phyloP scores from a whole-genome alignment of 1,284 basidiomycete species.

The Chalciporus sp. region DNA sequence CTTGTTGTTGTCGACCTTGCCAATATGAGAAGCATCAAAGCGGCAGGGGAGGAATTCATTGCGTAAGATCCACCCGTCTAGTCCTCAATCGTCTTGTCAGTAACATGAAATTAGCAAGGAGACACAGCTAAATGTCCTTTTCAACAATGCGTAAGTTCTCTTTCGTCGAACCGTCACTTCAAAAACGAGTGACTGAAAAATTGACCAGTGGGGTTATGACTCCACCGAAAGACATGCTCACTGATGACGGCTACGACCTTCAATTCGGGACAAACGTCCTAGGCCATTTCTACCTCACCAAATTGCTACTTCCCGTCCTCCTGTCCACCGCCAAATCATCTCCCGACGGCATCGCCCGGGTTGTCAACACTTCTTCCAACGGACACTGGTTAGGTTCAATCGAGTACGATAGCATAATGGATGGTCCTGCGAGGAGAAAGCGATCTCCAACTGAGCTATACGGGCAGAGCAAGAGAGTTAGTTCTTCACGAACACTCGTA shows the following conservation, averaged over 20 bases:
- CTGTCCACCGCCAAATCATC: constrained; percentile 23
- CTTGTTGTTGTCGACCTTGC: constrained; percentile 64
- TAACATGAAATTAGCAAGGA: constrained; percentile 47
- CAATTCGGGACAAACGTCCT: constrained; percentile 56
- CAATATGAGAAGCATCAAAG: constrained; percentile 55
- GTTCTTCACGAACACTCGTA: too few relatives aligned
- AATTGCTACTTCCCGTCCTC: constrained; percentile 39
- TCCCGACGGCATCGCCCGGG: constrained; percentile 39
- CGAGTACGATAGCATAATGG: constrained; percentile 31
- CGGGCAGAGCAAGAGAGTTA: too few relatives aligned
- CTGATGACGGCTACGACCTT: constrained; percentile 56
- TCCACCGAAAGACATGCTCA: constrained; percentile 45
- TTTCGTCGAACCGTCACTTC: too few relatives aligned
- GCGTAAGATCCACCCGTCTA: constrained; percentile 6
- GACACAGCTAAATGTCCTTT: constrained; percentile 37
- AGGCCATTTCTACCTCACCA: constrained; percentile 49
- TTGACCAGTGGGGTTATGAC: constrained; percentile 52
- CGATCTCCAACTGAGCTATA: too few relatives aligned
- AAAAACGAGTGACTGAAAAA: too few relatives aligned
- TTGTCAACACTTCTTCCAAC: constrained; percentile 45
- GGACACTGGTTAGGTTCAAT: constrained; percentile 21
- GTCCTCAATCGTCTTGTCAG: too few relatives aligned
- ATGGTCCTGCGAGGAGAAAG: too few relatives aligned
- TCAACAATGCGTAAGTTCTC: constrained; percentile 52
- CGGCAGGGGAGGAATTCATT: constrained; percentile 51